Base-by-base conservation (phyloP, 2,329 filamentous ascomycete species). In the Fusarium dlaminii region DNA sequence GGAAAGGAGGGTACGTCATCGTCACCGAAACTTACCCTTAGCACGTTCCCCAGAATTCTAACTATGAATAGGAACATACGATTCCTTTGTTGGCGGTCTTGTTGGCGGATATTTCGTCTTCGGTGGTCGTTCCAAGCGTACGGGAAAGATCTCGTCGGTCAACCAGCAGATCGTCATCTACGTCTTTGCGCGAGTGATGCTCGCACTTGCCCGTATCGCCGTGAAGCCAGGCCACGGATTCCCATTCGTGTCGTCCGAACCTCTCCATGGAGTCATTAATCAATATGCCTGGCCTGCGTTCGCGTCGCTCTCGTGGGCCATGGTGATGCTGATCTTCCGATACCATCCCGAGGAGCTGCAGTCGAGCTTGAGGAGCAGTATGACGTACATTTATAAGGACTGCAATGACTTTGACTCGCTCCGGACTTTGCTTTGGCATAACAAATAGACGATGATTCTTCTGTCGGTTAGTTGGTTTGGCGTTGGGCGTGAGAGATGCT, bases 101-200 rank as follows among this genome's bases (percentile, higher is more conserved):
- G 81, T 97, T 52, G 96, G 96, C 79, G 96, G 96, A 60, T 99
- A 98, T 87, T 84, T 94, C 70, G 94, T 98, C 72, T 99, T 99
- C 81, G 96, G 96, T 55, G 83, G 86, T 46, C 87, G 89, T 68
- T 89, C 87, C 46, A 83, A 82, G 78, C 92, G 93, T 68, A 86
- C 84, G 42, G 92, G 92, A 77, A 89, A 89, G 81, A 91, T 94
- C 79, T 93, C 92, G 70, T 93, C 90, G 73, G 92, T 98, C 72
- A 97, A 92, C 84, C 94, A 98, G 86, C 96, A 99, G 87, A 99
- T 99, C 81, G 95, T 98, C 82, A 94, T 98, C 78, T 99, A 99
- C 86, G 93, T 99, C 72, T 98, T 98, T 81, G 96, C 96, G 54
- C 91, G 96, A 75, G 96, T 98, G 22, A 88, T 93, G 69, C 89